A percentile compares a stretch with the other conserved stretches of the same genome.
Evolutionary conservation across 805 yeast species (phyloP).

Genomic region (Tetrapisispora iriomotensis): DNA sequence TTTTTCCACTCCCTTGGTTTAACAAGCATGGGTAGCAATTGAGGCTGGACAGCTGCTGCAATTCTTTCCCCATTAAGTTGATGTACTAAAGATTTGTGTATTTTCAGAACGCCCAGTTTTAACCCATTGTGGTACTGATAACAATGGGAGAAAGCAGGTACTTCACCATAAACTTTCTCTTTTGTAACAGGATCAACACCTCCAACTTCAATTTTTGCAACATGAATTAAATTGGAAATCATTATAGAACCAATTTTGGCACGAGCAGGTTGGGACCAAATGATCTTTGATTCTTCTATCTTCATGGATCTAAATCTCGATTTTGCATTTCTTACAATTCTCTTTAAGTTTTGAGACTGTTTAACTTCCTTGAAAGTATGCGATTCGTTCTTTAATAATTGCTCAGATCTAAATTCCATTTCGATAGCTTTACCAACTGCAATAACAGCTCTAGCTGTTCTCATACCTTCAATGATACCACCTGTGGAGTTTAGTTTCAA

Average conservation of each 20-base stretch:
- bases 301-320: slow-evolving; percentile 30
- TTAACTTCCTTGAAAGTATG: slow-evolving; percentile 45
- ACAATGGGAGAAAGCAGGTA: slow-evolving; percentile 86
- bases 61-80: slow-evolving; percentile 58
- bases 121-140: slow-evolving; percentile 74
- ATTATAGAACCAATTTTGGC: slow-evolving; percentile 79
- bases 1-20: slow-evolving; percentile 84
- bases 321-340: slow-evolving; percentile 32
- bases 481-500: slow-evolving; percentile 65
- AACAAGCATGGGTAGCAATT: slow-evolving; percentile 83
- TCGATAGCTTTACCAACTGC: slow-evolving; percentile 80
- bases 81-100: slow-evolving; percentile 59
- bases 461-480: slow-evolving; percentile 70
- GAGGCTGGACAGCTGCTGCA: slow-evolving; percentile 68
- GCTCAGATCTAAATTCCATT: slow-evolving; percentile 68
- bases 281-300: slow-evolving; percentile 30
- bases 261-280: slow-evolving; percentile 47
- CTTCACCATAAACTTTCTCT: slow-evolving; percentile 52
- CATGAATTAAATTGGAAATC: slow-evolving; percentile 63
- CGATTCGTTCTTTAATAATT: slow-evolving; percentile 47
- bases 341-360: slow-evolving; percentile 35
- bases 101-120: slow-evolving; percentile 68
- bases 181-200: slow-evolving; percentile 79
- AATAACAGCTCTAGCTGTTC: slow-evolving; percentile 72
- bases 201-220: slow-evolving; percentile 69